Conservation (phyloP, 2,329 filamentous ascomycete genomes). For the Torrubiella hemipterigena region DNA sequence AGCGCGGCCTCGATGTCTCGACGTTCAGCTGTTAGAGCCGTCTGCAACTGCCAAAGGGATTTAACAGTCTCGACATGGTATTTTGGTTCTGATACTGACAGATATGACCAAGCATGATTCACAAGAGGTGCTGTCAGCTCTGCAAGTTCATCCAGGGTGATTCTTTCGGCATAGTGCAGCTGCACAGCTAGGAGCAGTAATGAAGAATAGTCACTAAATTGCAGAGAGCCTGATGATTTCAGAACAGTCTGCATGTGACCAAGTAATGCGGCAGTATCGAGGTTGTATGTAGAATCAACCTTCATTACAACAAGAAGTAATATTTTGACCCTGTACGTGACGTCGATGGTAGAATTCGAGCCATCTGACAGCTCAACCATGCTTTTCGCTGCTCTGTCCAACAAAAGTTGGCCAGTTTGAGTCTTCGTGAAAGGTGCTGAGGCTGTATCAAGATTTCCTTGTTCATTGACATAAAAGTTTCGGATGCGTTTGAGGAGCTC, state of each 20-base stretch:
- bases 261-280: conserved; percentile 35
- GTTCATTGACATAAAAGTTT: conserved; percentile 57
- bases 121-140: conserved; percentile 58
- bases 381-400: conserved; percentile 45
- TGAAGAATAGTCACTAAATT: conserved; percentile 46
- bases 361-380: conserved; percentile 33
- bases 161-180: conserved; percentile 40
- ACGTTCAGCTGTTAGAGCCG: conserved; percentile 51
- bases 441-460: conserved; percentile 54
- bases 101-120: conserved; percentile 61
- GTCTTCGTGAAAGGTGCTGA: conserved; percentile 45
- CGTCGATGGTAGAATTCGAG: conserved; percentile 28
- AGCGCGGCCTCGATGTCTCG: conserved; percentile 74
- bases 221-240: conserved; percentile 20
- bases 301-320: conserved; percentile 47
- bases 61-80: conserved; percentile 90
- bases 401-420: conserved; percentile 47
- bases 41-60: conserved; percentile 76
- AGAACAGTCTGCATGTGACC: conserved; percentile 38
- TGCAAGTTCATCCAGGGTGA: conserved; percentile 40
- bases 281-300: conserved; percentile 26
- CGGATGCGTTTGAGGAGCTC: conserved; percentile 49
- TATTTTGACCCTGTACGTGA: conserved; percentile 46
- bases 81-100: conserved; percentile 75
- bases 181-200: conserved; percentile 45